phyloP scores from a whole-genome alignment of 441 rosid species.

The Biscutella laevigata region DNA sequence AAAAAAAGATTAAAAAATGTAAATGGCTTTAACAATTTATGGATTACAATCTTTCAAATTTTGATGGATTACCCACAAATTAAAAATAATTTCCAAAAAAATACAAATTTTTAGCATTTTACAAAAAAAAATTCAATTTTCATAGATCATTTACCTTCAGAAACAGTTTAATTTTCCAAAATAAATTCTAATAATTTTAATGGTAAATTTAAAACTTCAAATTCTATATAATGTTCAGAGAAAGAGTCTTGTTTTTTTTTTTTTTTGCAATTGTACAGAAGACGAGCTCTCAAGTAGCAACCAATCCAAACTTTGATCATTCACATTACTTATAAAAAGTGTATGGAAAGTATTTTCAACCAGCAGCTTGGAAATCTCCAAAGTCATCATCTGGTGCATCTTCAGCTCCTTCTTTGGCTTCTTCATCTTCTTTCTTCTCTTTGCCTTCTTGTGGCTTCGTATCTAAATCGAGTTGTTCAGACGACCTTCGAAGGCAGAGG shows the following conservation, averaged over 20 bases:
- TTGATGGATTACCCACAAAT: too few relatives aligned
- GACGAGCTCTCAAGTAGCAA: constrained; percentile 8
- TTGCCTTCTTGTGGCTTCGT: constrained; percentile 31
- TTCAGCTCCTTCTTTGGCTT: constrained; percentile 25
- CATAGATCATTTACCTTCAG: too few relatives aligned
- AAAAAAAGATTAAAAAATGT: too few relatives aligned
- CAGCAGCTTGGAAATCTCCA: constrained; percentile 97
- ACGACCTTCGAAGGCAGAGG: constrained; percentile 26
- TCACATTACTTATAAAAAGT: constrained; percentile 16
- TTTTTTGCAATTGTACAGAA: constrained; percentile 9
- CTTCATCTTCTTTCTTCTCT: constrained; percentile 9
- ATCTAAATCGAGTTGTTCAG: constrained; percentile 17
- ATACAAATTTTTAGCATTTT: too few relatives aligned
- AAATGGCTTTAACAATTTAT: too few relatives aligned
- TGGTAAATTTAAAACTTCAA: too few relatives aligned
- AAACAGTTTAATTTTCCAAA: too few relatives aligned
- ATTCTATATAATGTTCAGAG: not conserved
- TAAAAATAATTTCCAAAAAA: too few relatives aligned
- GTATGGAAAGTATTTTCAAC: constrained; percentile 34
- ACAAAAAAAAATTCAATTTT: too few relatives aligned
- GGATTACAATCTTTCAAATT: too few relatives aligned
- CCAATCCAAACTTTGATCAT: constrained; percentile 16
- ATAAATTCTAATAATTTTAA: too few relatives aligned
- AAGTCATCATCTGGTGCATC: constrained; percentile 71
- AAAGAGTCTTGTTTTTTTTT: constrained; percentile 9